Base-by-base conservation (phyloP, 345 rosid genomes). In the Eucalyptus marginata region DNA sequence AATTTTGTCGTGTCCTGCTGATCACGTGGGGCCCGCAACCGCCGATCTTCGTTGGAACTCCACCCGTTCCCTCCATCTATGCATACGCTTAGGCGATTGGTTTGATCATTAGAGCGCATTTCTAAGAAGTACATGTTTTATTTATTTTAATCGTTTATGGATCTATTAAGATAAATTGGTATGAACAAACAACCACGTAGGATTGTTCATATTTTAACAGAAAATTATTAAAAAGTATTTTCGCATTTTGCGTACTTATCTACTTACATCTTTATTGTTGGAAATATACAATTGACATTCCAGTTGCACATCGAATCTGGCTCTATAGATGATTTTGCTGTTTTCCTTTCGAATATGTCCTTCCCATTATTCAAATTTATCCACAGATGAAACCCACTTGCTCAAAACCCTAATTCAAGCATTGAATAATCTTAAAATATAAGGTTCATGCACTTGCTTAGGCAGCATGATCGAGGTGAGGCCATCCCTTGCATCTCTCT, bases 231-330 rank as follows among this genome's bases (percentile, higher is more conserved):
- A 8, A 17, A 68, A 33, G 4, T 0, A 16, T 33, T 33, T 0
- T 68, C 7, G 0, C 4, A 20, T 68, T 17, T 64, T 14, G 1
- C 5, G 0, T 33, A 3, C 0, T 18, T 12, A 10, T 36, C 0
- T 2, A 10, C 12, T 36, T 71, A 3, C 4, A 33, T 4, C 0
- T 71, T 71, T 1, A 0, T 18, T 5, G 2, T 71, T 36, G 2
- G 0, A 36, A 36, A 20, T 10, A 8, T 18, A 10, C 1, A 18
- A 36, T 68, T 18, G 0, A 3, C 40, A 66, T 31, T 31, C 1
- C 8, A 66, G 0, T n/a, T 29, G 7, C 7, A 33, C 1, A 4
- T 36, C 0, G 3, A 43, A 1, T 36, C 0, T 17, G 8, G 0
- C 25, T 36, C 2, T 36, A 36, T 71, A 1, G 1, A 71, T 18